Percentiles rank a stretch among this genome's conserved stretches.
phyloP scores from a whole-genome alignment of 2,329 filamentous ascomycete species.

The Thielaviopsis punctulata region DNA sequence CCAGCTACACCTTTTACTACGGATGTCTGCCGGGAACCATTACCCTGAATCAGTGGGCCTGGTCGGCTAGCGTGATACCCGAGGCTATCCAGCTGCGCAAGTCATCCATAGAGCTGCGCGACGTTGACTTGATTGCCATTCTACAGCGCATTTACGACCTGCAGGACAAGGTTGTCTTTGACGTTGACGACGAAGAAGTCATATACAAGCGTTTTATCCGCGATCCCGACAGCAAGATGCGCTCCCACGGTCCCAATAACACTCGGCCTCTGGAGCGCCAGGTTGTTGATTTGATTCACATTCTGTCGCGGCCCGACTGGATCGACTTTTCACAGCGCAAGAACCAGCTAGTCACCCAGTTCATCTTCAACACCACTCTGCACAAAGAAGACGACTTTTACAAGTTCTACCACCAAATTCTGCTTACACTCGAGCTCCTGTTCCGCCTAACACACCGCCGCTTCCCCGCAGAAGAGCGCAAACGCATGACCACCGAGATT shows the following conservation, averaged over 20 bases:
- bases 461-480: conserved; percentile 45
- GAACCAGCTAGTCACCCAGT: conserved; percentile 58
- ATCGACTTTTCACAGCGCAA: conserved; percentile 53
- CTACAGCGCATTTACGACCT: conserved; percentile 42
- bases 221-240: conserved; percentile 43
- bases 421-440: conserved; percentile 56
- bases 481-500: conserved; percentile 45
- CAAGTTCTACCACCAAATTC: conserved; percentile 59
- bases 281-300: conserved; percentile 54
- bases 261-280: conserved; percentile 51
- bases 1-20: conserved; percentile 51
- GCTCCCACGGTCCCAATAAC: conserved; percentile 27
- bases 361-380: conserved; percentile 45
- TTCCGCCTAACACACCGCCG: conserved; percentile 47
- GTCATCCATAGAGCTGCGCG: conserved; percentile 39
- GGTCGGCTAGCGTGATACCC: conserved; percentile 37
- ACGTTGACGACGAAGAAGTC: conserved; percentile 39
- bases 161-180: conserved; percentile 26
- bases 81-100: conserved; percentile 40
- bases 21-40: conserved; percentile 51
- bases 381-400: conserved; percentile 40
- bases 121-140: conserved; percentile 39
- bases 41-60: conserved; percentile 53
- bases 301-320: conserved; percentile 52
- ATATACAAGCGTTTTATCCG: conserved; percentile 47